phyloP scores from a whole-genome alignment of 176 grass and related monocot genomes.

The Avena insularis region DNA sequence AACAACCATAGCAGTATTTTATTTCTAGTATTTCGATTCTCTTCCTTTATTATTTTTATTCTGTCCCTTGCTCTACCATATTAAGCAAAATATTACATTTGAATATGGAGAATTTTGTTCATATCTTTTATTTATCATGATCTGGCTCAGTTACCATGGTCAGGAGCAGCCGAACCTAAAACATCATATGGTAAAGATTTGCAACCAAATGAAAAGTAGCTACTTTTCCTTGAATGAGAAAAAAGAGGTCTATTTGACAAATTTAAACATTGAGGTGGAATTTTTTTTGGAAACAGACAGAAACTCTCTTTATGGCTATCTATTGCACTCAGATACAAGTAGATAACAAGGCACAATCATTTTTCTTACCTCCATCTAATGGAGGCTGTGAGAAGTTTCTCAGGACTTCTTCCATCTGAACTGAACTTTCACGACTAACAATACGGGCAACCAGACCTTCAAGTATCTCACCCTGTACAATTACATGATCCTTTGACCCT shows the following conservation, averaged over 20 bases:
- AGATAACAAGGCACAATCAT: neutral
- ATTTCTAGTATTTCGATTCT: constrained; percentile 13
- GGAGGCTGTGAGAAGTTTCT: constrained; percentile 63
- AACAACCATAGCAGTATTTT: neutral
- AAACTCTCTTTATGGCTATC: neutral
- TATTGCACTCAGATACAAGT: neutral
- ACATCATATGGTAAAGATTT: constrained; percentile 25
- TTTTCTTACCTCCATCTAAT: constrained; percentile 53
- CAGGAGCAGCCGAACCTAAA: neutral
- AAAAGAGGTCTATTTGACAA: neutral
- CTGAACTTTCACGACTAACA: constrained; percentile 75
- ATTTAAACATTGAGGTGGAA: neutral
- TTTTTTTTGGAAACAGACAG: neutral
- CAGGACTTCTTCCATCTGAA: constrained; percentile 70
- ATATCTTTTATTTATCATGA: neutral
- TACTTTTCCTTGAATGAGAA: neutral
- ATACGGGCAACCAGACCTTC: constrained; percentile 93
- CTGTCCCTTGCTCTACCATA: neutral
- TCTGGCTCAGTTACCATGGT: constrained; percentile 11
- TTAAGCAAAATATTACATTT: constrained; percentile 1
- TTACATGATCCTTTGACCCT: constrained; percentile 91
- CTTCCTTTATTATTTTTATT: neutral
- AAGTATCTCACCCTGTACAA: constrained; percentile 91
- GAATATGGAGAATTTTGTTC: constrained; percentile 13
- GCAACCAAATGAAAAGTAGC: constrained; percentile 1